Percentiles rank a stretch among this genome's conserved stretches.
These are phyloP conservation scores for Harringtonia lauricola DNA, from an alignment of 2,329 filamentous ascomycete genomes.

Conservation along the genomic window DNA sequence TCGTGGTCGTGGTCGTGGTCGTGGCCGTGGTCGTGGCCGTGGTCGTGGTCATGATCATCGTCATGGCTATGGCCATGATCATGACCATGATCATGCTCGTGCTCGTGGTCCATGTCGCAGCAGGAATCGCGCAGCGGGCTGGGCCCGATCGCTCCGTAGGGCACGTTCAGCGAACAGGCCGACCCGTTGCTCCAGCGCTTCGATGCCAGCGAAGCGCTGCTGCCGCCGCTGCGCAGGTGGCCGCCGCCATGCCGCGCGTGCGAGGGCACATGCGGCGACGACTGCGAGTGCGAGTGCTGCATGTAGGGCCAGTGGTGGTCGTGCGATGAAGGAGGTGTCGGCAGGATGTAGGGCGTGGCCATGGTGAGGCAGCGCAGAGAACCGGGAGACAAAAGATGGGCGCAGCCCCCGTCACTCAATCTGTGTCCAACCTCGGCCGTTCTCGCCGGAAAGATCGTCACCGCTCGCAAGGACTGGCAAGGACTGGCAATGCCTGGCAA, in stretches of 20 bases:
- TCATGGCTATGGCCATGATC: too few species aligned
- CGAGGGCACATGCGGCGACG: constrained; percentile 23
- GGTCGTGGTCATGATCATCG: constrained; percentile 1
- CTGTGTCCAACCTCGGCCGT: too few species aligned
- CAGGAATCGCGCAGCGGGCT: not conserved
- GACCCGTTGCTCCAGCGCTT: constrained; percentile 13
- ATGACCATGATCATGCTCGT: constrained; percentile 14
- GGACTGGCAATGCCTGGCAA: too few species aligned
- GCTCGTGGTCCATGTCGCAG: constrained; percentile 15
- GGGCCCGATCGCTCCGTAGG: not conserved
- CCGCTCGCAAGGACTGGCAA: too few species aligned
- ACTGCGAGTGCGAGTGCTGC: constrained; percentile 21
- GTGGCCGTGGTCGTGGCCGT: constrained; percentile 10
- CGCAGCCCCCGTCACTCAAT: too few species aligned
- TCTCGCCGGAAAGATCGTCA: too few species aligned
- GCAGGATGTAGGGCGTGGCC: constrained; percentile 38
- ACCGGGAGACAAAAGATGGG: not conserved
- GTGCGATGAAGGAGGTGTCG: constrained; percentile 33
- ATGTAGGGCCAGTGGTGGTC: constrained; percentile 22
- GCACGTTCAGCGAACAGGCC: constrained; percentile 5
- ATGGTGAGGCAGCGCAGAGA: constrained; percentile 25
- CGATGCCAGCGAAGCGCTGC: constrained; percentile 3
- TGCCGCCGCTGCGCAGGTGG: constrained; percentile 17
- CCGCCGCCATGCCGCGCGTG: constrained; percentile 19
- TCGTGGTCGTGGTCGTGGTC: constrained; percentile 12